Evolutionary conservation across 495 filamentous ascomycete species (phyloP).

Genomic region (Xanthoparmelia taractica): DNA sequence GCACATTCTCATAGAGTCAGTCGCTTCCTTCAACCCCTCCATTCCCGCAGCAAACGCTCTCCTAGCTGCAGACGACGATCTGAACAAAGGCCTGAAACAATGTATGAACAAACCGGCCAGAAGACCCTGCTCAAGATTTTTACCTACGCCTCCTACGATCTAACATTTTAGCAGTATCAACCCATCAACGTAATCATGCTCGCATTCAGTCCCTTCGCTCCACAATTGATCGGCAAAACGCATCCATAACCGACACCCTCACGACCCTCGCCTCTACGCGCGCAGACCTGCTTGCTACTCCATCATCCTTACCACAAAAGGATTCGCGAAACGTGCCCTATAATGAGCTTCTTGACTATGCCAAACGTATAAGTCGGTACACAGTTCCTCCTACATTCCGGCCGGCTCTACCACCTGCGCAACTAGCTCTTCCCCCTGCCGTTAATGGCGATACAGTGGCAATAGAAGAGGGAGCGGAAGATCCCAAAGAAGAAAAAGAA

Average conservation of each 20-base stretch:
- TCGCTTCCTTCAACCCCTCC: slow-evolving; percentile 70
- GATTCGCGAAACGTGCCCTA: slow-evolving; percentile 44
- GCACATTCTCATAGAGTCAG: slow-evolving; percentile 60
- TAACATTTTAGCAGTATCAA: slow-evolving; percentile 34
- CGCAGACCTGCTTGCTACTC: slow-evolving; percentile 53
- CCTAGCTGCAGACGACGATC: slow-evolving; percentile 56
- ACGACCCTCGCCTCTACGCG: slow-evolving; percentile 55
- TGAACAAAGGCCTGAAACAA: slow-evolving; percentile 51
- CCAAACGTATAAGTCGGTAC: slow-evolving; percentile 63
- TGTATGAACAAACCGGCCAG: background rate
- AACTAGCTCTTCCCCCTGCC: slow-evolving; percentile 20
- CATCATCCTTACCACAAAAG: slow-evolving; percentile 44
- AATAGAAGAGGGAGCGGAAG: slow-evolving; percentile 19
- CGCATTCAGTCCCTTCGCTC: slow-evolving; percentile 54
- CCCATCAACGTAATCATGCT: slow-evolving; percentile 60
- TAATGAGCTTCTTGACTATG: slow-evolving; percentile 61
- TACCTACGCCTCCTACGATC: background rate
- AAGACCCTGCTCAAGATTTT: background rate
- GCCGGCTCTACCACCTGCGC: slow-evolving; percentile 20
- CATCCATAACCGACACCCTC: slow-evolving; percentile 54
- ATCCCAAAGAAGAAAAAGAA: slow-evolving; percentile 21
- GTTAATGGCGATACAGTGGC: slow-evolving; percentile 14
- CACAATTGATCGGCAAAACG: slow-evolving; percentile 51
- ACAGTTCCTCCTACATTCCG: slow-evolving; percentile 57
- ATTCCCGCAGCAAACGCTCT: slow-evolving; percentile 54